Percentiles rank a stretch among this genome's conserved stretches.
Evolutionary conservation across 2,329 filamentous ascomycete species (phyloP).

Genomic region (Claviceps africana): DNA sequence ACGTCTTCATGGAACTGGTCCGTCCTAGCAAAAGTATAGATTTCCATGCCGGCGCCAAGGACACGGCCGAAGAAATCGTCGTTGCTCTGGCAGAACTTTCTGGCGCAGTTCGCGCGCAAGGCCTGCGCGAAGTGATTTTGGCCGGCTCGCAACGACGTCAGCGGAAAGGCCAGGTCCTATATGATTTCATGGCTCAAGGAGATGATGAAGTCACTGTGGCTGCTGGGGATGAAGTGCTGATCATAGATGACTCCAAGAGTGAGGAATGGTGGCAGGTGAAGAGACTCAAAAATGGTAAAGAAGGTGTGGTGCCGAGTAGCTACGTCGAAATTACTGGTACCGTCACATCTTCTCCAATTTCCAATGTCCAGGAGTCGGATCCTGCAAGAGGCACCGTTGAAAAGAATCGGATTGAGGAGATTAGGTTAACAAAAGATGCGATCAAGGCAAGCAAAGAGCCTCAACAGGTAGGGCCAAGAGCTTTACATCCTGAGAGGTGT

Average conservation of each 20-base stretch:
- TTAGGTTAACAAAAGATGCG: constrained; percentile 69
- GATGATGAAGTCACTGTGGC: constrained; percentile 92
- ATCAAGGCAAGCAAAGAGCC: constrained; percentile 46
- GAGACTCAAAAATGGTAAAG: constrained; percentile 77
- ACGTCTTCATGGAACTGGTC: constrained; percentile 89
- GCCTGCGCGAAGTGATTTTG: constrained; percentile 71
- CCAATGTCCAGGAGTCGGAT: constrained; percentile 31
- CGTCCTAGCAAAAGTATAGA: constrained; percentile 88
- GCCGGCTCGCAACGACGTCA: constrained; percentile 56
- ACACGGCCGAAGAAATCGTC: constrained; percentile 90
- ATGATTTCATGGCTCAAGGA: constrained; percentile 93
- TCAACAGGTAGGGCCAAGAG: constrained; percentile 58
- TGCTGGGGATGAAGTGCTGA: constrained; percentile 76
- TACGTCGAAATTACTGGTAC: constrained; percentile 81
- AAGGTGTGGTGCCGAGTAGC: constrained; percentile 91
- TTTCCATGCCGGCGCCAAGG: constrained; percentile 93
- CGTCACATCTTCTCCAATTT: constrained; percentile 32
- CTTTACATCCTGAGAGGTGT: constrained; percentile 61
- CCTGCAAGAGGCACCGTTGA: constrained; percentile 53
- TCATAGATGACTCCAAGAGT: constrained; percentile 81
- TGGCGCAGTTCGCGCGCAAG: constrained; percentile 70
- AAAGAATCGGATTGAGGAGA: constrained; percentile 66
- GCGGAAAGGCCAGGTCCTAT: constrained; percentile 77
- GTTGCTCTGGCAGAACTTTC: constrained; percentile 76
- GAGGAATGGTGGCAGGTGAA: constrained; percentile 98